Evolutionary conservation across 495 filamentous ascomycete genomes (phyloP).

Genomic region (Neurospora sp.): DNA sequence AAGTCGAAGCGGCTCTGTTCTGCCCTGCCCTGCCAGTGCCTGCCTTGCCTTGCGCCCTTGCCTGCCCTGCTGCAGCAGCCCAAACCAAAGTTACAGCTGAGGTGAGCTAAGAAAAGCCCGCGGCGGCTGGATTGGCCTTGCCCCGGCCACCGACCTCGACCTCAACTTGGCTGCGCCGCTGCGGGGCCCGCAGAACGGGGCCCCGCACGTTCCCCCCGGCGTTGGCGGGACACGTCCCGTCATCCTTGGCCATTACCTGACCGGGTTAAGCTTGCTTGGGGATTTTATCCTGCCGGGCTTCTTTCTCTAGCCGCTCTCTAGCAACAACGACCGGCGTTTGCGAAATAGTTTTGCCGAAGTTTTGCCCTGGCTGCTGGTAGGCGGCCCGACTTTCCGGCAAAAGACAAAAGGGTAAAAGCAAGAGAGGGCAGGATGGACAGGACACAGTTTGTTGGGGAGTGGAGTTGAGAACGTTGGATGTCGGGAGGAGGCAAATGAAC

Average conservation of each 20-base stretch:
- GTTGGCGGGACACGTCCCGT: background rate
- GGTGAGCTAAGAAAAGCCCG: background rate
- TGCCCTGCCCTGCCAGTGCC: background rate
- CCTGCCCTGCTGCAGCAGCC: background rate
- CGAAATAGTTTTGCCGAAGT: constrained; percentile 1
- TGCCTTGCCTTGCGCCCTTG: background rate
- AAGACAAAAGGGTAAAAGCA: background rate
- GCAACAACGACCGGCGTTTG: background rate
- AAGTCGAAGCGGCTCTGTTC: background rate
- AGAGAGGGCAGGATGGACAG: background rate
- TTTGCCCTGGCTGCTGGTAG: background rate
- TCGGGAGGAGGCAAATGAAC: background rate
- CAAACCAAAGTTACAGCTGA: background rate
- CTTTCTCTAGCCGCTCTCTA: background rate
- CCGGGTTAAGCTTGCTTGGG: background rate
- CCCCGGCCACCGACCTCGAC: background rate
- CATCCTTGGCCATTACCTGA: background rate
- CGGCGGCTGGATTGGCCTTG: background rate
- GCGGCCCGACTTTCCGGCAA: background rate
- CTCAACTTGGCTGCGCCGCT: background rate
- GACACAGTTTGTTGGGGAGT: background rate
- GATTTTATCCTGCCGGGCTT: background rate
- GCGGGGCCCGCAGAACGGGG: background rate
- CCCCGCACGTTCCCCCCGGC: background rate
- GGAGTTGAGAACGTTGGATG: background rate